These are phyloP conservation scores for Fusarium zealandicum DNA, from an alignment of 2,329 filamentous ascomycete species.

Conservation along the genomic window DNA sequence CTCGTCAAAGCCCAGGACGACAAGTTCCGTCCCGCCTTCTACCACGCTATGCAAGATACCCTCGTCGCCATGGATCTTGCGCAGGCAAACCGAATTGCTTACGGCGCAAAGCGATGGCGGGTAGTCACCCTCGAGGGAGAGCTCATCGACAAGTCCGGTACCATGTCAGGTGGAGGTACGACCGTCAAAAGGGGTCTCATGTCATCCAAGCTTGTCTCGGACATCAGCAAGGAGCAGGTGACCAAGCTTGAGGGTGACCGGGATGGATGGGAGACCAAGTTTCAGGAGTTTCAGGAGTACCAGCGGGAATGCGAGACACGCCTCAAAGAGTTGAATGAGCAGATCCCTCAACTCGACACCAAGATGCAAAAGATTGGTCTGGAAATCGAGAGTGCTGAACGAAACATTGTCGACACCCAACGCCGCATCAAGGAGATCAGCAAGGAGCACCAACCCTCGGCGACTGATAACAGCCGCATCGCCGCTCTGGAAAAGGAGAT, in stretches of 20 bases:
- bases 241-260: constrained; percentile 85
- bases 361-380: constrained; percentile 89
- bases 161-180: constrained; percentile 96
- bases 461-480: constrained; percentile 79
- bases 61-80: constrained; percentile 89
- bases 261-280: constrained; percentile 82
- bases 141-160: constrained; percentile 96
- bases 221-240: constrained; percentile 88
- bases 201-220: constrained; percentile 93
- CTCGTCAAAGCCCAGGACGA: constrained; percentile 88
- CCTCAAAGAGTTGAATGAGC: constrained; percentile 74
- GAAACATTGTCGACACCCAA: constrained; percentile 83
- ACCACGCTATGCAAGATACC: constrained; percentile 93
- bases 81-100: constrained; percentile 97
- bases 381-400: constrained; percentile 85
- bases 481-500: constrained; percentile 80
- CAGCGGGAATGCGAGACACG: constrained; percentile 80
- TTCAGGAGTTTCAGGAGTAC: constrained; percentile 83
- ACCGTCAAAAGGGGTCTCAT: constrained; percentile 91
- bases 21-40: constrained; percentile 89
- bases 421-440: constrained; percentile 85
- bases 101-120: constrained; percentile 91
- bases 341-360: constrained; percentile 86
- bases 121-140: constrained; percentile 96
- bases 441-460: constrained; percentile 80